Conservation (phyloP, 139 green algal genomes). For the Chlorella sp. region DNA sequence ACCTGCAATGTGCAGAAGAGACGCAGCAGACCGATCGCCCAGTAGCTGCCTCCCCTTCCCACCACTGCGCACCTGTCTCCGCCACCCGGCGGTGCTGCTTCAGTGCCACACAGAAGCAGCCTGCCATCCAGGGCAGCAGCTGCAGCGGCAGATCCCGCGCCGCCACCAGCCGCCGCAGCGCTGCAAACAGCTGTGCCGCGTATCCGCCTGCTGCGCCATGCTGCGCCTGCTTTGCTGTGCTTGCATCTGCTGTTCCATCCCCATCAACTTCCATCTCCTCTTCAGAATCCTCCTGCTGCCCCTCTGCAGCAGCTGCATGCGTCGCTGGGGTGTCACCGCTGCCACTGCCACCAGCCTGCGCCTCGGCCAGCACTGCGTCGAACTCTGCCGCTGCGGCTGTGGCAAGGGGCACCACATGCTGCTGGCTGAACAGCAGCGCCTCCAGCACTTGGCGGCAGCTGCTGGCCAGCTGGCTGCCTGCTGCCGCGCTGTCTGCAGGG, state of each 20-base stretch:
- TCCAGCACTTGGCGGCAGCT: background rate
- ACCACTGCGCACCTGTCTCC: background rate
- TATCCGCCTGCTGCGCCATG: background rate
- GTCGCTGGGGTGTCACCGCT: background rate
- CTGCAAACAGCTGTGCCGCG: constrained; percentile 14
- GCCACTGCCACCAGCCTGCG: too few relatives aligned
- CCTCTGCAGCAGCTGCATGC: background rate
- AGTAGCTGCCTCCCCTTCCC: too few relatives aligned
- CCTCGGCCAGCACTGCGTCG: background rate
- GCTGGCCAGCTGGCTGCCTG: background rate
- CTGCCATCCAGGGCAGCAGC: constrained; percentile 39
- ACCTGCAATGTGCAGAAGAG: too few relatives aligned
- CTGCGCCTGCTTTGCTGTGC: background rate
- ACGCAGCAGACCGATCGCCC: too few relatives aligned
- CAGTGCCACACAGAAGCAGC: constrained; percentile 26
- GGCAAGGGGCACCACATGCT: constrained; percentile 24
- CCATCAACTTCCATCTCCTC: background rate
- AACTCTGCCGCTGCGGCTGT: constrained; percentile 12
- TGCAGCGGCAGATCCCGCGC: background rate
- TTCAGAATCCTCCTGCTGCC: background rate
- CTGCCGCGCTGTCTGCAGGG: too few relatives aligned
- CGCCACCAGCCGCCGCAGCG: background rate
- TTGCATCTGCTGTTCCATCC: background rate
- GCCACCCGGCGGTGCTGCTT: background rate
- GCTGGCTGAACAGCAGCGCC: constrained; percentile 18